Evolutionary conservation across 495 filamentous ascomycete species (phyloP), one percentile per base, ranked within the genome.

Genomic region (Ascodesmis nigricans): DNA sequence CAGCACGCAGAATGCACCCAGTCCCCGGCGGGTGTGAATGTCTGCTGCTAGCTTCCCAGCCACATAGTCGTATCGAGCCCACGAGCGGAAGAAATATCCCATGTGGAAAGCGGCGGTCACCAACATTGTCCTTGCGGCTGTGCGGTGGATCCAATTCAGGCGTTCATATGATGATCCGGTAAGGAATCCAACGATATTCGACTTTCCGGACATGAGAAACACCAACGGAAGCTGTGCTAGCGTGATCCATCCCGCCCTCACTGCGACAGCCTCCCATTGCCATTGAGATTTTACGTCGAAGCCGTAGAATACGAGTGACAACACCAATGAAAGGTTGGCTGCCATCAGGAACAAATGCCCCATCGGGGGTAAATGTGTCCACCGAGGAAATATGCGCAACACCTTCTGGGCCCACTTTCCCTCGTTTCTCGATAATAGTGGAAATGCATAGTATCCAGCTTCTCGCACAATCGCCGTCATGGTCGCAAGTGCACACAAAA

Each of bases 71-170:
- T 65, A 69, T 9, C 61, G 60, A 5, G 56, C 63, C 73, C 78
- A 91, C 24, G 67, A 63, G 8, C 60, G 53, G 39, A 74, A 71
- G 54, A 75, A 87, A 45, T 75, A 72, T 21, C 62, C 68, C 41
- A 78, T 66, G 45, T 91, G 80, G 4, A 84, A 63, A 1, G 75
- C 73, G 0, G 67, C 67, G 0, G 74, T 80, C 11, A 84, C 52
- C 35, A 81, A 71, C 45, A 87, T 60, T 22, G 67, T 76, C 11
- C 80, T 66, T 1, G 74, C 65, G 8, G 71, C 65, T 77, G 80
- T 84, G 37, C 79, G 63, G 47, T 91, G 80, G 33, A 81, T 62
- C 79, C 78, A 83, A 45, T 83, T 84, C 31, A 91, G 51, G 10
- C 73, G 60, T 54, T 80, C 74, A 39, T 87, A 70, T 35, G 70